These are phyloP conservation scores for Linum lewisii DNA, from an alignment of 345 rosid species.

Conservation along the genomic window DNA sequence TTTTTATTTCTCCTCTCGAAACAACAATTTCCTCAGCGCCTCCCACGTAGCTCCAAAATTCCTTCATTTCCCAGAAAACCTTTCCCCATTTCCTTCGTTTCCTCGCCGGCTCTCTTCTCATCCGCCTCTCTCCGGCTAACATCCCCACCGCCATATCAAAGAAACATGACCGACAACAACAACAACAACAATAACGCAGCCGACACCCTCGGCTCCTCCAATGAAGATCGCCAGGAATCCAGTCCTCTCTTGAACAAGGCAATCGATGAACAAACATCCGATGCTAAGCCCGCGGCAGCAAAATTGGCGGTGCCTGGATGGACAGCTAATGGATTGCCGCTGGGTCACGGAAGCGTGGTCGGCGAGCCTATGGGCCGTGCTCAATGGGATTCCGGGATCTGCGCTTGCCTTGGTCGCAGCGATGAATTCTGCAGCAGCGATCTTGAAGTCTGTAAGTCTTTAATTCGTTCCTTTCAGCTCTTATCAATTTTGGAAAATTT, in stretches of 20 bases:
- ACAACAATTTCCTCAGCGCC: too few relatives aligned
- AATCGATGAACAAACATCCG: conserved; percentile 14
- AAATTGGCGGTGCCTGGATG: conserved; percentile 30
- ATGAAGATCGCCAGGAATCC: conserved; percentile 39
- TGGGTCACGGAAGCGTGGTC: conserved; percentile 3
- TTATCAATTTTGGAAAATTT: too few relatives aligned
- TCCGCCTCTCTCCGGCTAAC: neutral
- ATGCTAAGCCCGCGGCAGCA: conserved; percentile 10
- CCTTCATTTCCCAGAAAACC: neutral
- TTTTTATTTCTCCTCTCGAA: too few relatives aligned
- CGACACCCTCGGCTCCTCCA: conserved; percentile 8
- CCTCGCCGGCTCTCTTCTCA: neutral
- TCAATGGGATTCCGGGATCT: conserved; percentile 2
- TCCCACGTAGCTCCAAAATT: neutral
- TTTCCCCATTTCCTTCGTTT: neutral
- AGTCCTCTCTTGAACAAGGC: conserved; percentile 56
- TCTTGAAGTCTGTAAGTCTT: conserved; percentile 7
- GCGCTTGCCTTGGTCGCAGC: conserved; percentile 3
- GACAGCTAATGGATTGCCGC: conserved; percentile 14
- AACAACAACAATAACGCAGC: conserved; percentile 10
- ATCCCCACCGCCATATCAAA: neutral
- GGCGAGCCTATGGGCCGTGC: conserved; percentile 1
- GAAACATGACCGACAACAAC: conserved; percentile 34
- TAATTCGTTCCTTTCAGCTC: neutral
- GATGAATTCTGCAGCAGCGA: conserved; percentile 7